Conservation (phyloP, 2,329 filamentous ascomycete genomes). For the Magnaporthales sp. region DNA sequence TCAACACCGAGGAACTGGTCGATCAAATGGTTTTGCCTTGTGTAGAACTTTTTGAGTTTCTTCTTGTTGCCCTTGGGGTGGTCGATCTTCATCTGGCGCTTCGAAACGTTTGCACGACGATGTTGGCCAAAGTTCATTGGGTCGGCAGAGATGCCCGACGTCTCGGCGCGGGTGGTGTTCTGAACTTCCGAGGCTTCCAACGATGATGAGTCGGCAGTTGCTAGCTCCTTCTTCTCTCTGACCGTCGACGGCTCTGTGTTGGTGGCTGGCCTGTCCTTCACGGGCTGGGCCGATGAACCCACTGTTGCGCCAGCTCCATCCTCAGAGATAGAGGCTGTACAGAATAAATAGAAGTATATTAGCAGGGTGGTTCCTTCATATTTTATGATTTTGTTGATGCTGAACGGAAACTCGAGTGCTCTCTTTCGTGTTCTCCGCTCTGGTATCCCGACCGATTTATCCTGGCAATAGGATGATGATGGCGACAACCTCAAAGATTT, state of each 20-base stretch:
- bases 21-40: constrained; percentile 37
- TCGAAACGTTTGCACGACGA: constrained; percentile 29
- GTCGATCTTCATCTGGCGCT: constrained; percentile 36
- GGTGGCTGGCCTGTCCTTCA: background rate
- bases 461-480: background rate
- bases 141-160: constrained; percentile 15
- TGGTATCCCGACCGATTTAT: background rate
- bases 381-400: background rate
- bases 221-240: background rate
- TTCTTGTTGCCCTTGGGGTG: constrained; percentile 34
- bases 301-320: background rate
- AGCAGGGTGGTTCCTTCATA: background rate
- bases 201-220: background rate
- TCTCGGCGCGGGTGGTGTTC: background rate
- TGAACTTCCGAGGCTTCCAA: background rate
- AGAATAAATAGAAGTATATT: background rate
- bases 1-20: constrained; percentile 45
- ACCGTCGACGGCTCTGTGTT: background rate
- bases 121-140: constrained; percentile 30
- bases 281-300: background rate
- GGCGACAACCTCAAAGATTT: background rate
- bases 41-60: constrained; percentile 37
- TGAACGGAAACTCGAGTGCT: background rate
- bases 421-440: background rate
- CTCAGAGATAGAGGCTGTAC: background rate